These are phyloP conservation scores for Micromonas commoda DNA, from an alignment of 139 green algal species.

Conservation along the genomic window DNA sequence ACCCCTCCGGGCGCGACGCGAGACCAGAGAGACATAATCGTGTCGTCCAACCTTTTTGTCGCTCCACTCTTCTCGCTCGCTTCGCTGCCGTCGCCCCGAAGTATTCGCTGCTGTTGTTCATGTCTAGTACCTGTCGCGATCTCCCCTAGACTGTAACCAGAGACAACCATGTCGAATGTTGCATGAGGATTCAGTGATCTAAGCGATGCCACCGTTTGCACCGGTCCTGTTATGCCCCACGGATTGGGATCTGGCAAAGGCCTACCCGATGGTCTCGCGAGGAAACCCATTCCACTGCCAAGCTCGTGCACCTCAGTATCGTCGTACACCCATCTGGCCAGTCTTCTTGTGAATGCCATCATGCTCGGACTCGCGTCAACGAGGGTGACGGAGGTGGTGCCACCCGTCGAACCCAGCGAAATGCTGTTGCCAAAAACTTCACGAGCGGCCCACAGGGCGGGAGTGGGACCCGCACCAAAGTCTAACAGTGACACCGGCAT, in stretches of 20 bases:
- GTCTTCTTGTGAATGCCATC: slow-evolving; percentile 5
- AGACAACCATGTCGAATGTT: background rate
- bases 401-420: background rate
- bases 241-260: background rate
- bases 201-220: background rate
- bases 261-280: too few relatives aligned
- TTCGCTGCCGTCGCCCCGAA: background rate
- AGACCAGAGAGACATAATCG: slow-evolving; percentile 3
- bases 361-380: background rate
- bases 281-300: too few relatives aligned
- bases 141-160: background rate
- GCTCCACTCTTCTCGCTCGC: background rate
- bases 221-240: background rate
- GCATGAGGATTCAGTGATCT: background rate
- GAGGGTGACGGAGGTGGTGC: background rate
- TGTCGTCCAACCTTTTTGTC: background rate
- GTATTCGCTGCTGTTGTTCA: background rate
- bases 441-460: background rate
- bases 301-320: background rate
- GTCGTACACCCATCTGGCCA: background rate
- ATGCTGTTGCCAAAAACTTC: slow-evolving; percentile 4
- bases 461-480: background rate
- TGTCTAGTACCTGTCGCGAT: background rate
- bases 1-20: background rate
- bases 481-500: background rate